Conservation (phyloP, 2,329 filamentous ascomycete species). For the Fusarium sp. region DNA sequence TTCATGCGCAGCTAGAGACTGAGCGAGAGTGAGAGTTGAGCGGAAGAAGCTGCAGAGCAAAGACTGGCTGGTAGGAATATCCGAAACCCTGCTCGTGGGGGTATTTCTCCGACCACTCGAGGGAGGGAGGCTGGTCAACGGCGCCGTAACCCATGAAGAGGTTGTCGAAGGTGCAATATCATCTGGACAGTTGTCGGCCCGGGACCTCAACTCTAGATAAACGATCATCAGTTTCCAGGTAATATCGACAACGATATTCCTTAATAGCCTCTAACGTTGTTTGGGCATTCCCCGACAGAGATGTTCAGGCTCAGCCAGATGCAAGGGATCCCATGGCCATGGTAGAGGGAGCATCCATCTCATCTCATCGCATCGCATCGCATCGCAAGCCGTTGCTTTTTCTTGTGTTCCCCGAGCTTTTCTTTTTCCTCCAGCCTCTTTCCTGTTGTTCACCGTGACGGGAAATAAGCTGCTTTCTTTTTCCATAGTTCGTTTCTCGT, state of each 20-base stretch:
- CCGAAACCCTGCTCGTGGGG: slow-evolving; percentile 14
- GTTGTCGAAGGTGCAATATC: background rate
- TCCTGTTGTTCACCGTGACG: background rate
- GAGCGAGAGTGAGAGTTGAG: background rate
- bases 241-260: background rate
- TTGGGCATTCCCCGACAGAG: background rate
- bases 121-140: background rate
- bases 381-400: slow-evolving; percentile 16
- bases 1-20: background rate
- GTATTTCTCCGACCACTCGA: background rate
- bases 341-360: background rate
- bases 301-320: background rate
- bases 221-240: background rate
- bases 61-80: slow-evolving; percentile 1
- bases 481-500: background rate
- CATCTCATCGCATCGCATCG: background rate
- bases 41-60: background rate
- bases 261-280: background rate
- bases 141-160: background rate
- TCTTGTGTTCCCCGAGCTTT: background rate
- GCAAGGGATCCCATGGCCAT: slow-evolving; percentile 20
- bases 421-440: background rate
- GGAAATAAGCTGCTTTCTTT: slow-evolving; percentile 5
- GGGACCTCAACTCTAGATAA: background rate
- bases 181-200: background rate